phyloP scores from a whole-genome alignment of 1,284 basidiomycete species.

The Malassezia dermatis region DNA sequence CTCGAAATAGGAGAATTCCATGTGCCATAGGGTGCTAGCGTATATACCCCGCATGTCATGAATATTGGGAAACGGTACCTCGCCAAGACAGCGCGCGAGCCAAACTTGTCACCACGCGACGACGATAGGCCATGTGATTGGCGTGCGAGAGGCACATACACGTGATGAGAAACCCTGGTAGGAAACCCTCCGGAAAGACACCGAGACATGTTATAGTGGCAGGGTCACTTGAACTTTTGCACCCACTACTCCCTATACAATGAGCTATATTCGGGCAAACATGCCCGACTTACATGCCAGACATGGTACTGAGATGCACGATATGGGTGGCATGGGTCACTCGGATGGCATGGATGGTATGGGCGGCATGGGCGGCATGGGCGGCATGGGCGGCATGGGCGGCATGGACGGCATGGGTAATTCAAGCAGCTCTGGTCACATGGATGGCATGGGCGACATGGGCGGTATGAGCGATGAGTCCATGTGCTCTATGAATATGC shows the following conservation, averaged over 20 bases:
- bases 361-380: not conserved
- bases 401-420: not conserved
- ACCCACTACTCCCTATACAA: not conserved
- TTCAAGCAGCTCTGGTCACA: no score
- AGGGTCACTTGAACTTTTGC: not conserved
- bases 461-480: not conserved
- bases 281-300: not conserved
- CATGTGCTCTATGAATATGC: constrained; percentile 3
- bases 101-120: not conserved
- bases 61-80: not conserved
- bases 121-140: not conserved
- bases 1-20: constrained; percentile 57
- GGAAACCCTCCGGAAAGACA: constrained; percentile 1
- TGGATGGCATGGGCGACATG: constrained; percentile 10
- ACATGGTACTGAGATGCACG: not conserved
- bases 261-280: not conserved
- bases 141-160: not conserved
- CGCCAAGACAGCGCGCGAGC: not conserved
- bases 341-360: constrained; percentile 10
- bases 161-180: not conserved
- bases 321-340: not conserved
- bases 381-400: not conserved
- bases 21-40: constrained; percentile 30
- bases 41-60: not conserved
- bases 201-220: not conserved